These are phyloP conservation scores for Fonsecaea nubica DNA, from an alignment of 2,329 filamentous ascomycete genomes.

Conservation along the genomic window DNA sequence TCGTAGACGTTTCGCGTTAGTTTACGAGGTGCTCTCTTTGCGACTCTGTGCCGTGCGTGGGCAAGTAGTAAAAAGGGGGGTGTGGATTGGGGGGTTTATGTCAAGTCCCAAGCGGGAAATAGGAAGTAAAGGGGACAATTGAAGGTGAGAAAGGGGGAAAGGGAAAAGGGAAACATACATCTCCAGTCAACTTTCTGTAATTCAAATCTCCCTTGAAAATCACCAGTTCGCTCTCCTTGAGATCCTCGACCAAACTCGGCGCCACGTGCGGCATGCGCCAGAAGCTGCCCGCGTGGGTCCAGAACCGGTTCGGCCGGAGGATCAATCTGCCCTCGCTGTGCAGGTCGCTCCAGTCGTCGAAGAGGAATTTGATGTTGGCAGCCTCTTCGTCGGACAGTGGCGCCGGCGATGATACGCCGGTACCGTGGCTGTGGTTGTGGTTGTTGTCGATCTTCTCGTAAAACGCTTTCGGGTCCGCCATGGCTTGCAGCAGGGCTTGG, in stretches of 20 bases:
- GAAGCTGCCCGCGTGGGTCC: slow-evolving; percentile 86
- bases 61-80: neutral
- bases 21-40: neutral
- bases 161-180: slow-evolving; percentile 65
- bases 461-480: slow-evolving; percentile 78
- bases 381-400: slow-evolving; percentile 72
- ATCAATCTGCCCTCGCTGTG: slow-evolving; percentile 84
- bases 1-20: slow-evolving; percentile 17
- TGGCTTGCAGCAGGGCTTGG: slow-evolving; percentile 75
- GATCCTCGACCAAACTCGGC: slow-evolving; percentile 72
- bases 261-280: slow-evolving; percentile 80
- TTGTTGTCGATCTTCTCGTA: slow-evolving; percentile 78
- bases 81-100: neutral
- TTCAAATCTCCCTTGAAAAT: slow-evolving; percentile 98
- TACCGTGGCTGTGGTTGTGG: slow-evolving; percentile 44
- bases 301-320: slow-evolving; percentile 85
- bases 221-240: slow-evolving; percentile 83
- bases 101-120: neutral
- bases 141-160: neutral
- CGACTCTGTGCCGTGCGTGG: neutral
- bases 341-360: slow-evolving; percentile 77
- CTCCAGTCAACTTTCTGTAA: slow-evolving; percentile 88
- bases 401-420: slow-evolving; percentile 57
- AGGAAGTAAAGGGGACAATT: neutral
- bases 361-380: slow-evolving; percentile 74